Conservation (phyloP, 1,139 yeast genomes). For the Zygosaccharomyces sapae region DNA sequence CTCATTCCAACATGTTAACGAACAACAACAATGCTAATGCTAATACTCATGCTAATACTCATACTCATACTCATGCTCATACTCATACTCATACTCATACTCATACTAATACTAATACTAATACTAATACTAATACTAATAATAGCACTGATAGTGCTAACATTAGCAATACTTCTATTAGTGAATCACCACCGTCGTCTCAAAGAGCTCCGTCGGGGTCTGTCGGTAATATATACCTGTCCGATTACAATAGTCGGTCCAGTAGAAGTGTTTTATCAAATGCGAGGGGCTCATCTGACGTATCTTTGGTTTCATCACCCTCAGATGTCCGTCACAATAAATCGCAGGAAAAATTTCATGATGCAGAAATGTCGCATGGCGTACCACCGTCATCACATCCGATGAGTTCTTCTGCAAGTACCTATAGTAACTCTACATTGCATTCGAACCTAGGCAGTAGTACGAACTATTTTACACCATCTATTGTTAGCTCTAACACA, state of each 20-base stretch:
- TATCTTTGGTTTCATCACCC: background rate
- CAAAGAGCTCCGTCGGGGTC: conserved; percentile 3
- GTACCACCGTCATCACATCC: too few relatives aligned
- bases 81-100: too few relatives aligned
- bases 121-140: background rate
- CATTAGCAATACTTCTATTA: background rate
- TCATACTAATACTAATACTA: background rate
- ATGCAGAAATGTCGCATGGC: conserved; percentile 4
- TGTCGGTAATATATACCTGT: conserved; percentile 9
- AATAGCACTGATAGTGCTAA: background rate
- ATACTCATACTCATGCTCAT: too few relatives aligned
- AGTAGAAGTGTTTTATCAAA: conserved; percentile 8
- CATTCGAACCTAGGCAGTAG: conserved; percentile 1
- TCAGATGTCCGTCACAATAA: conserved; percentile 1
- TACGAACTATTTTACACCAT: background rate
- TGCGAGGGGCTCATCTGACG: conserved; percentile 3
- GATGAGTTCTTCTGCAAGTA: conserved; percentile 1
- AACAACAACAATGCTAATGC: too few relatives aligned
- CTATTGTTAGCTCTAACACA: conserved; percentile 1
- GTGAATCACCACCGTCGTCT: background rate
- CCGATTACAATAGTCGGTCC: conserved; percentile 11
- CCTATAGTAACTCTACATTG: conserved; percentile 3
- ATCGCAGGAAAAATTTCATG: conserved; percentile 6
- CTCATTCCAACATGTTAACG: background rate
- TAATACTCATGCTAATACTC: too few relatives aligned